Percentiles rank a stretch among this genome's conserved stretches.
phyloP scores from a whole-genome alignment of 139 green algal species.

The Coccomyxa sp. region DNA sequence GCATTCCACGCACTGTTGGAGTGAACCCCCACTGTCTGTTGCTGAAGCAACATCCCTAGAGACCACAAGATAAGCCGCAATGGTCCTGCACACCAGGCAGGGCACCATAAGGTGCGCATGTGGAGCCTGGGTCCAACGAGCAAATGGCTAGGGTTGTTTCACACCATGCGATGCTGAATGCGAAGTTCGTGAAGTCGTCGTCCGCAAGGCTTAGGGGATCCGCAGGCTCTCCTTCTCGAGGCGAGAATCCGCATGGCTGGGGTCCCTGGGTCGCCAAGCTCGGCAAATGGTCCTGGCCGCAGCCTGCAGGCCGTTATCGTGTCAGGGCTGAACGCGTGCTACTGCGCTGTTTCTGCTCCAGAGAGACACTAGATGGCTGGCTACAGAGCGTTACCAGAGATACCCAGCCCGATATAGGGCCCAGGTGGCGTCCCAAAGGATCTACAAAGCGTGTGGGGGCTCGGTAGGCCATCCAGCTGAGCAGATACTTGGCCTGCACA shows the following conservation, averaged over 20 bases:
- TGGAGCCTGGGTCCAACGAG: too few species aligned
- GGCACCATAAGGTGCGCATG: too few species aligned
- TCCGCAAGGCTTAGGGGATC: not conserved
- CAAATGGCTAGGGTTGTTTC: not conserved
- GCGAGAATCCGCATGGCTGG: not conserved
- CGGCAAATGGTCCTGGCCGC: not conserved
- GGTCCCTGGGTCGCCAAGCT: not conserved
- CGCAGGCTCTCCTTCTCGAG: not conserved
- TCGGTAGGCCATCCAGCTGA: not conserved
- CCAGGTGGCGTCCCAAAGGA: not conserved
- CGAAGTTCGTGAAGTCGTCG: not conserved
- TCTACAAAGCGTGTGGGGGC: not conserved
- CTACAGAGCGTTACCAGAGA: not conserved
- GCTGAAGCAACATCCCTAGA: too few species aligned
- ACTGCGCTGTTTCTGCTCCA: not conserved
- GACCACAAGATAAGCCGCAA: too few species aligned
- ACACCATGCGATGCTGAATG: not conserved
- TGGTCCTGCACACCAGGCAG: too few species aligned
- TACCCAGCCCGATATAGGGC: not conserved
- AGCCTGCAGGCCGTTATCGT: not conserved
- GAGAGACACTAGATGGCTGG: not conserved
- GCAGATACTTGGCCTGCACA: too few species aligned
- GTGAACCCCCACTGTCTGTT: too few species aligned
- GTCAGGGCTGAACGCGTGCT: not conserved
- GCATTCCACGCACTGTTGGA: too few species aligned